Evolutionary conservation across 176 grass and related monocot species (phyloP).

Genomic region (Otatea glauca): DNA sequence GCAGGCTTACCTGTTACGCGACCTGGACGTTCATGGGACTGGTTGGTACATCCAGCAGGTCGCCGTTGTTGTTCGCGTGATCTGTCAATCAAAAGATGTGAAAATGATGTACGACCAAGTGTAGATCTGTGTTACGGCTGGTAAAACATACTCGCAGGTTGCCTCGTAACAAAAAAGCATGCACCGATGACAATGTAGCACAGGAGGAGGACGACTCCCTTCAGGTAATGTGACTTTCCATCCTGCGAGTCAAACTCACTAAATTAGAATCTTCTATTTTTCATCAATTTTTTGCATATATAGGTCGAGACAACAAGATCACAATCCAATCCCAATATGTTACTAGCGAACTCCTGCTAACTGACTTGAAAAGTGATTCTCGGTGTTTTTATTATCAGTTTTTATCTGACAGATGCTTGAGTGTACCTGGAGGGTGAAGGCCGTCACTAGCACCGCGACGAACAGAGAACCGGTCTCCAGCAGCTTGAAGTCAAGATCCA

Average conservation of each 20-base stretch:
- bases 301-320: neutral
- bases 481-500: conserved; percentile 94
- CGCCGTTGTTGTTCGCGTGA: conserved; percentile 35
- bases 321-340: neutral
- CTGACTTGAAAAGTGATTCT: neutral
- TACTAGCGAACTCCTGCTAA: neutral
- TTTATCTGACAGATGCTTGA: neutral
- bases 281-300: neutral
- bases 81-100: conserved; percentile 10
- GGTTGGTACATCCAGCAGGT: conserved; percentile 28
- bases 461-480: conserved; percentile 75
- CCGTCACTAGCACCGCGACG: conserved; percentile 71
- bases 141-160: conserved; percentile 55
- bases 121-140: neutral
- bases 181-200: conserved; percentile 83
- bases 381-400: neutral
- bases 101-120: neutral
- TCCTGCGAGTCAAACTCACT: conserved; percentile 45
- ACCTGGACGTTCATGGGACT: conserved; percentile 36
- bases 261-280: neutral
- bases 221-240: conserved; percentile 88
- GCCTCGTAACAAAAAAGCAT: conserved; percentile 77
- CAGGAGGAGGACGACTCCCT: conserved; percentile 76
- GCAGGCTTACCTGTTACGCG: conserved; percentile 55
- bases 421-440: conserved; percentile 80